Evolutionary conservation across 176 grass and related monocot genomes (phyloP), one percentile per base, ranked within the genome.

Genomic region (Aegilops bicornis): DNA sequence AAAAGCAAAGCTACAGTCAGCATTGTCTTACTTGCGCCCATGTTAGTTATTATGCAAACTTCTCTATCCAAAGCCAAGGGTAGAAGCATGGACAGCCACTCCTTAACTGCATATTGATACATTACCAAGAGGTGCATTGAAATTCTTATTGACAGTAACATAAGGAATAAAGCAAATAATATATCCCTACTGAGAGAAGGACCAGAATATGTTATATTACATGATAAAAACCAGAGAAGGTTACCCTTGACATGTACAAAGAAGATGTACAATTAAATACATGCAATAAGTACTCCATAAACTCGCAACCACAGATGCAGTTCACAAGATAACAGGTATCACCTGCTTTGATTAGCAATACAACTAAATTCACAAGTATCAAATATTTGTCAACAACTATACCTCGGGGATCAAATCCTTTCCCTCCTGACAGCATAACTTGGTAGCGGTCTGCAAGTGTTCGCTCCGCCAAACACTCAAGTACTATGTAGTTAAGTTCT

Each of bases 391-490:
- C 3, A 82, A 43, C 30, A 67, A 72, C 10, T 64, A 37, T 87
- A 98, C 96, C 93, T 89, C 88, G 87, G 63, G 90, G 87, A 72
- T 98, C 96, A 62, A 91, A 98, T 75, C 93, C 96, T 87, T 98
- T 93, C 64, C 92, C 92, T 70, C 92, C 96, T 3, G 86, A 88
- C 32, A 70, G 73, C 92, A 91, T 91, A 80, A 82, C 84, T 63
- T 85, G 85, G 77, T 91, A 98, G 32, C 88, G 73, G 35, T 98
- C 96, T 7, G 92, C 96, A 27, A 98, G 88, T 76, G 96, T 98
- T 80, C 96, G 79, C 86, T 98, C 96, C 1, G 93, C 96, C 85
- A 98, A 87, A 89, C 96, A 98, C 78, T 98, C 93, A 8, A 98
- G 87, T 30, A 98, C 90, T 76, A 98, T 82, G 73, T 98, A 98